Base-by-base conservation (phyloP, 495 filamentous ascomycete species). In the Cryomyces minteri region DNA sequence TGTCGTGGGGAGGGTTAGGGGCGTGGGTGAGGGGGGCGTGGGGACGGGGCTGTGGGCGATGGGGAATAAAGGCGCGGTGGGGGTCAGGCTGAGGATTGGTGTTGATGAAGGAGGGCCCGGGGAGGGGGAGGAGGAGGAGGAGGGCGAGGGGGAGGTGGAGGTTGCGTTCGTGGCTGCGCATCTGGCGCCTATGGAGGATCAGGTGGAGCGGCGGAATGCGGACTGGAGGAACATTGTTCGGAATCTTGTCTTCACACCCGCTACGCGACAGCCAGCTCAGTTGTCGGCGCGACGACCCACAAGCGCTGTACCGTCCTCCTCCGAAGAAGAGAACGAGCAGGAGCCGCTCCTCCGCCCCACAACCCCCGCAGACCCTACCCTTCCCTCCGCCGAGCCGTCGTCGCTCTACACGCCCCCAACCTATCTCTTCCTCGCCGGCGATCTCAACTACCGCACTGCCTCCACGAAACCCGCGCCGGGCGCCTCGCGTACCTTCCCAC, bases 21-120 rank as follows among this genome's bases (percentile, higher is more conserved):
- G 70, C 54, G 61, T 85, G 4, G 72, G 82, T 45, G 75, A 72
- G 9, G 83, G 78, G 3, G 82, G 79, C 30, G 78, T 85, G 2
- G 87, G 90, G 3, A 74, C 93, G 33, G 90, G 90, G 2, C 42
- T 87, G 3, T 74, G 74, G 44, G 77, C 82, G 32, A 90, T 94
- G 84, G 88, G 86, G 4, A 94, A 94, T 55, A 98, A 98, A 57
- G 90, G 88, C 28, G 87, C 85, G 6, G 84, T 90, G 5, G 90
- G 82, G 0, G 67, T 88, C 31, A 66, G 84, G 32, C 56, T 94
- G 43, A 25, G 18, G 18, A 25, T 25, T 25, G 18, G 18, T 25
- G 18, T 25, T 25, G 18, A 25, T 25, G 18, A 25, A 25, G 18
- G 2, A 25, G 18, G 18, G 18, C 12, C 12, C 12, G 70, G 69